Base-by-base conservation (phyloP, 1,284 basidiomycete genomes). In the Pisolithus thermaeus region DNA sequence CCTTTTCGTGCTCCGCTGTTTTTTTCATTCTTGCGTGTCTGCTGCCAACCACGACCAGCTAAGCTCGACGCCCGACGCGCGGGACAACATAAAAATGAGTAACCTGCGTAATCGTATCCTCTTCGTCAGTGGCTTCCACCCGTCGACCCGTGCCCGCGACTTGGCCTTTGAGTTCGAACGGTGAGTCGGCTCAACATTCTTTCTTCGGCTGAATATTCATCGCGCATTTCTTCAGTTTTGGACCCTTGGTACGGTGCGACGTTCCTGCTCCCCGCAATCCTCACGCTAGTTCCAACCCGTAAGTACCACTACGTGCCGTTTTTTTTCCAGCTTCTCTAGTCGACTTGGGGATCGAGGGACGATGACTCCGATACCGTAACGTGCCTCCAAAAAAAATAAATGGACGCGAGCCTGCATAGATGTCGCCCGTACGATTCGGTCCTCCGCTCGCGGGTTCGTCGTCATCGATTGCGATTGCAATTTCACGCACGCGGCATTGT, bases 81-180 rank as follows among this genome's bases (percentile, higher is more conserved):
- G 16, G 11, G 22, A 54, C 28, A 59, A 38, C 37, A 16, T 28
- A n/a, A 50, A 22, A 18, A 39, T 22, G 18, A 39, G 38, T 45
- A 49, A 54, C 16, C 69, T 66, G 11, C 39, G 45, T 40, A 50
- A 39, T 62, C 84, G 90, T 58, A 92, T 92, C 58, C 80, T 93
- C 55, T 91, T 92, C 65, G 90, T 93, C 50, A 88, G 87, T 62
- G 90, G 90, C 40, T 92, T 92, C 66, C 82, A 87, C 61, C 80
- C 84, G 23, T 71, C 79, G 27, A 90, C 89, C 7, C 83, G 89
- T 45, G 90, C 90, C 11, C 77, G 83, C 50, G 90, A 92, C 64
- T 79, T 93, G 8, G 91, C 90, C 0, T 90, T 78, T 64, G 90
- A 93, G 69, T 93, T 93, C 61, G 90, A 93, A 77, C 77, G 87